phyloP scores from a whole-genome alignment of 495 filamentous ascomycete species.

The Xylaria flabelliformis region DNA sequence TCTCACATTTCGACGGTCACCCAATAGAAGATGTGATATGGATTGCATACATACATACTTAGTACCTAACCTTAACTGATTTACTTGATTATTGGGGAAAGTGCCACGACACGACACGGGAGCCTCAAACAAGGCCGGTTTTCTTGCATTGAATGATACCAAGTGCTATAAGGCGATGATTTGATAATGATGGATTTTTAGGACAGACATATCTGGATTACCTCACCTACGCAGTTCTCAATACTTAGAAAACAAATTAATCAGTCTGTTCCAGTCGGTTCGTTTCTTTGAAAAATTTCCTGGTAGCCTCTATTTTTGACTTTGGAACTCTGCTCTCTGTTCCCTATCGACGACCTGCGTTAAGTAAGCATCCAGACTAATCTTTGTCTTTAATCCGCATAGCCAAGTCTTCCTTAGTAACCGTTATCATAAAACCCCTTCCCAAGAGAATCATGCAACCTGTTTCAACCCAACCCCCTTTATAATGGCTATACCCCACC shows the following conservation, averaged over 20 bases:
- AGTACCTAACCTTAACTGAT: neutral
- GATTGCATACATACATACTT: neutral
- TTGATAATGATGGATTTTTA: neutral
- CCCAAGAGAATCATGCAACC: neutral
- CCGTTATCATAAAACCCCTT: neutral
- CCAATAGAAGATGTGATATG: neutral
- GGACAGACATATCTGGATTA: neutral
- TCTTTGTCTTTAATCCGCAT: no score
- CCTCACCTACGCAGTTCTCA: neutral
- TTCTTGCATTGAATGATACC: slow-evolving; percentile 20
- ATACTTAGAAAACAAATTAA: neutral
- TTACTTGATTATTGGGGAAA: neutral
- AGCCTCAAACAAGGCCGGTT: neutral
- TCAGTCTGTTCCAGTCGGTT: neutral
- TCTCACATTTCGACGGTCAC: neutral
- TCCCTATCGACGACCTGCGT: no score
- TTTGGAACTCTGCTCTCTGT: no score
- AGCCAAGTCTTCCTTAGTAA: neutral
- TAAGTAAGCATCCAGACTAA: no score
- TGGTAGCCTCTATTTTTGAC: neutral
- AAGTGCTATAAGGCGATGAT: neutral
- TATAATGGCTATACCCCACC: neutral
- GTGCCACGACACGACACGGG: neutral
- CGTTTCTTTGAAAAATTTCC: neutral
- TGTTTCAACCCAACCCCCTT: neutral